Percentiles rank a stretch among this genome's conserved stretches.
Conservation (phyloP, 768 basidiomycete species). For the Rubroboletus satanas region DNA sequence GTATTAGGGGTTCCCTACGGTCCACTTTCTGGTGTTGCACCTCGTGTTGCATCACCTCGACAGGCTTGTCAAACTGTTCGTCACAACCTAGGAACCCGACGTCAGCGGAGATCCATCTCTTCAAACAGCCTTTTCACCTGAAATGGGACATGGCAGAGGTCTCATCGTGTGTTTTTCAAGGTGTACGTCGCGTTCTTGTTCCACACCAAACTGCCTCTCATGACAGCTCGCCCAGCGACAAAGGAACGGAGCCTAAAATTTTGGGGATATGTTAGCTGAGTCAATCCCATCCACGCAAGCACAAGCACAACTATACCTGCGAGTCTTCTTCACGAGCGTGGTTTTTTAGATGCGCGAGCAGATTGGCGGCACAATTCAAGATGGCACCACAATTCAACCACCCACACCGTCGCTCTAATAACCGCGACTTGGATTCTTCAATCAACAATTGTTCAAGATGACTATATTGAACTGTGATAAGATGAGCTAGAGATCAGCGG, state of each 20-base stretch:
- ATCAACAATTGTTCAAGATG: slow-evolving; percentile 42
- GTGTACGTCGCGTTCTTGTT: slow-evolving; percentile 43
- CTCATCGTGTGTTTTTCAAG: slow-evolving; percentile 44
- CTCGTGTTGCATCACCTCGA: slow-evolving; percentile 49
- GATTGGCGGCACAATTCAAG: slow-evolving; percentile 49
- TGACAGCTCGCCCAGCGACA: slow-evolving; percentile 60
- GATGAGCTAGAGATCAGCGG: slow-evolving; percentile 25
- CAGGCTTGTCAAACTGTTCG: slow-evolving; percentile 42
- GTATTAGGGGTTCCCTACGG: slow-evolving; percentile 6
- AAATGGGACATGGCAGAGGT: slow-evolving; percentile 29
- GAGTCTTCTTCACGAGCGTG: slow-evolving; percentile 33
- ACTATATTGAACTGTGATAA: slow-evolving; percentile 37
- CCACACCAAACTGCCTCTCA: slow-evolving; percentile 34
- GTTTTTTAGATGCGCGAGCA: slow-evolving; percentile 47
- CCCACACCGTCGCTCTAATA: slow-evolving; percentile 48
- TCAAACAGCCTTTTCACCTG: slow-evolving; percentile 38
- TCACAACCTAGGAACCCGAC: slow-evolving; percentile 47
- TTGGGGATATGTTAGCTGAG: slow-evolving; percentile 5
- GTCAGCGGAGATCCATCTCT: slow-evolving; percentile 7
- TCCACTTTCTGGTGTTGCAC: slow-evolving; percentile 34
- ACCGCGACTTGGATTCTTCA: slow-evolving; percentile 44
- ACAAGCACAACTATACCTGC: slow-evolving; percentile 27
- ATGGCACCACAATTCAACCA: slow-evolving; percentile 57
- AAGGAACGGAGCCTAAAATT: slow-evolving; percentile 33
- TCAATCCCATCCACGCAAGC: not conserved